phyloP scores from a whole-genome alignment of 2,329 filamentous ascomycete genomes.

The Aureobasidium sp. region DNA sequence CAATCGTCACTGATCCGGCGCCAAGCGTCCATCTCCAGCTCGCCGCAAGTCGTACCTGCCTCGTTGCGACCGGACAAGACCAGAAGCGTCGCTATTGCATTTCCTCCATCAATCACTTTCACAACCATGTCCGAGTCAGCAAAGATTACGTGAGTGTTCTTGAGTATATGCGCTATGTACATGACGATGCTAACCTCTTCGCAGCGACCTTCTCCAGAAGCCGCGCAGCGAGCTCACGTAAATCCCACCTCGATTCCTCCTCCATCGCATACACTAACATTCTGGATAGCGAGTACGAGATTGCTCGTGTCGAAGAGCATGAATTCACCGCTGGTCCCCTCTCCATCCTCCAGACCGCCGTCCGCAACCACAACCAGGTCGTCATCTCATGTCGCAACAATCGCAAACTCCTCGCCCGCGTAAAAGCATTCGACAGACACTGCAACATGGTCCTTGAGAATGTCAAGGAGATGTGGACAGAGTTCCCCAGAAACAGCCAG shows the following conservation, averaged over 20 bases:
- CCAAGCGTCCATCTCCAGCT: neutral
- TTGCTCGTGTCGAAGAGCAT: slow-evolving; percentile 71
- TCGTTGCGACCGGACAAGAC: neutral
- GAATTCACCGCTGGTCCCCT: slow-evolving; percentile 74
- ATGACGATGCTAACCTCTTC: neutral
- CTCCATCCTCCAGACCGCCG: slow-evolving; percentile 93
- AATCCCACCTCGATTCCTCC: slow-evolving; percentile 28
- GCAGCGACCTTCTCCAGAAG: slow-evolving; percentile 81
- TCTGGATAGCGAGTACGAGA: slow-evolving; percentile 70
- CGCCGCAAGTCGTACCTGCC: neutral
- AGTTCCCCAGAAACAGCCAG: slow-evolving; percentile 71
- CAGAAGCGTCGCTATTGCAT: neutral
- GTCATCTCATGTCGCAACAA: slow-evolving; percentile 98
- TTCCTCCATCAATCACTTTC: neutral
- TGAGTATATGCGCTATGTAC: too few species aligned
- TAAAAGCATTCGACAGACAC: slow-evolving; percentile 97
- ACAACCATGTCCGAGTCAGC: slow-evolving; percentile 8
- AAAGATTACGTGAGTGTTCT: slow-evolving; percentile 6
- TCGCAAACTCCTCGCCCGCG: slow-evolving; percentile 90
- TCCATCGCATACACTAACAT: slow-evolving; percentile 14
- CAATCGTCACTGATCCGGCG: neutral
- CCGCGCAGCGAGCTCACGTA: slow-evolving; percentile 87
- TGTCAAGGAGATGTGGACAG: slow-evolving; percentile 99
- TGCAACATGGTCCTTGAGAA: slow-evolving; percentile 99
- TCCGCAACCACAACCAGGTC: slow-evolving; percentile 89